Evolutionary conservation across 805 yeast genomes (phyloP).

Genomic region (Hanseniaspora lindneri): DNA sequence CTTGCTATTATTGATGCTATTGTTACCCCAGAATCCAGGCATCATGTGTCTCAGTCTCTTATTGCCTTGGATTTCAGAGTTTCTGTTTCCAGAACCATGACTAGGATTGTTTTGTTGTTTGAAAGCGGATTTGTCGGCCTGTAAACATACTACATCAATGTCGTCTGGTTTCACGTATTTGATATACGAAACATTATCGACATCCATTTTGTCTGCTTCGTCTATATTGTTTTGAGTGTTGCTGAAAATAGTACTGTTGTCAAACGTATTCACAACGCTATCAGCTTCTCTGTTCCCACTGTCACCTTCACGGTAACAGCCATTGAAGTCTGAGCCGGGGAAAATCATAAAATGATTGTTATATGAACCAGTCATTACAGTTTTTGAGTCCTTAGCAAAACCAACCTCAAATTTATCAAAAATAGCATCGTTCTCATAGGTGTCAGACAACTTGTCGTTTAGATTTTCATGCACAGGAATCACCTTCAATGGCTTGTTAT

Average conservation of each 20-base stretch:
- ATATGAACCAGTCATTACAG: conserved; percentile 94
- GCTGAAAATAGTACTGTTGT: conserved; percentile 13
- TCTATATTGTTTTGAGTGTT: conserved; percentile 7
- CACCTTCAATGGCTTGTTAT: conserved; percentile 83
- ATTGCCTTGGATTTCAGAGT: conserved; percentile 35
- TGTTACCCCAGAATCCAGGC: conserved; percentile 33
- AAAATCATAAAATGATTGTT: conserved; percentile 94
- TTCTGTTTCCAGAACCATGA: conserved; percentile 27
- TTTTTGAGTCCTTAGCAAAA: conserved; percentile 82
- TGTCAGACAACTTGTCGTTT: conserved; percentile 85
- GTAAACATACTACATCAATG: conserved; percentile 57
- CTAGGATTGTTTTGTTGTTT: conserved; percentile 29
- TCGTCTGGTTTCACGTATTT: conserved; percentile 11
- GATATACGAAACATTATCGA: conserved; percentile 15
- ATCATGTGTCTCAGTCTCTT: conserved; percentile 21
- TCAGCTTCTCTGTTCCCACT: conserved; percentile 13
- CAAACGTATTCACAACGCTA: conserved; percentile 9
- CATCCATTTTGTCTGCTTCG: conserved; percentile 16
- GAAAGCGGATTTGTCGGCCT: conserved; percentile 96
- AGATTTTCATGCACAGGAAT: conserved; percentile 92
- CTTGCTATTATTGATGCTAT: conserved; percentile 8
- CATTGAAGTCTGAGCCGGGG: conserved; percentile 49
- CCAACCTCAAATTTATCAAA: conserved; percentile 97
- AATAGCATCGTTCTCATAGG: conserved; percentile 96
- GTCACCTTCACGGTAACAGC: conserved; percentile 14